Evolutionary conservation across 2,329 filamentous ascomycete species (phyloP).

Genomic region (Cordyceps farinosa): DNA sequence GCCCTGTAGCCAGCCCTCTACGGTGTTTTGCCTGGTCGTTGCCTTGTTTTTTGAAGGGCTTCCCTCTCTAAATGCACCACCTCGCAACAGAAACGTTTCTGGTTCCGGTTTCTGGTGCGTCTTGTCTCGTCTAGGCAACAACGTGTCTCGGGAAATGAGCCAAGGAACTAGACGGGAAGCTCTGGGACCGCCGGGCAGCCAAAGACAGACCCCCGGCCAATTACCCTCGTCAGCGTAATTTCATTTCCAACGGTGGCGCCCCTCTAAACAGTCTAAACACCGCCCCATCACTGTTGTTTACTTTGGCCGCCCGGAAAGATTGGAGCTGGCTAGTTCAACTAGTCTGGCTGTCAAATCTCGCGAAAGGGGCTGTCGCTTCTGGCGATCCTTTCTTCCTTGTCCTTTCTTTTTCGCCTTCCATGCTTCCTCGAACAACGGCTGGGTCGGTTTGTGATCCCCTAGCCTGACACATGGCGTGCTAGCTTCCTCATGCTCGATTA

Average conservation of each 20-base stretch:
- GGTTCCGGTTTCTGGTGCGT: not conserved
- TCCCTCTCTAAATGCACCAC: not conserved
- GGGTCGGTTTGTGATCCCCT: not conserved
- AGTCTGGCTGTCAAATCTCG: not conserved
- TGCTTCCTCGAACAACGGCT: not conserved
- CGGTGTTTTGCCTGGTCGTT: too few species aligned
- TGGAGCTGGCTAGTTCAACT: not conserved
- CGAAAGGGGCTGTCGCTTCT: not conserved
- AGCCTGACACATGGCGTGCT: not conserved
- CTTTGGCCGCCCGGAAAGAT: not conserved
- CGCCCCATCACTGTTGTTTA: too few species aligned
- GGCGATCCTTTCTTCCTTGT: not conserved
- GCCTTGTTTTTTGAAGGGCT: too few species aligned
- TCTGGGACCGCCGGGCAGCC: too few species aligned
- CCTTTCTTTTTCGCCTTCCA: not conserved
- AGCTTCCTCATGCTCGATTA: not conserved
- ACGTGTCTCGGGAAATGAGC: constrained; percentile 8
- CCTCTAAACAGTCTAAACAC: too few species aligned
- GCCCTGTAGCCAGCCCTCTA: not conserved
- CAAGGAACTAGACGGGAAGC: not conserved
- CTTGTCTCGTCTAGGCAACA: not conserved
- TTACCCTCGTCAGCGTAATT: constrained; percentile 3
- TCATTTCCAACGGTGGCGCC: not conserved
- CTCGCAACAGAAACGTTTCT: not conserved
- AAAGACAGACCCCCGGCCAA: not conserved